A percentile compares a stretch with the other conserved stretches of the same genome.
Evolutionary conservation across 2,329 filamentous ascomycete genomes (phyloP).

Genomic region (Zasmidium angulare): DNA sequence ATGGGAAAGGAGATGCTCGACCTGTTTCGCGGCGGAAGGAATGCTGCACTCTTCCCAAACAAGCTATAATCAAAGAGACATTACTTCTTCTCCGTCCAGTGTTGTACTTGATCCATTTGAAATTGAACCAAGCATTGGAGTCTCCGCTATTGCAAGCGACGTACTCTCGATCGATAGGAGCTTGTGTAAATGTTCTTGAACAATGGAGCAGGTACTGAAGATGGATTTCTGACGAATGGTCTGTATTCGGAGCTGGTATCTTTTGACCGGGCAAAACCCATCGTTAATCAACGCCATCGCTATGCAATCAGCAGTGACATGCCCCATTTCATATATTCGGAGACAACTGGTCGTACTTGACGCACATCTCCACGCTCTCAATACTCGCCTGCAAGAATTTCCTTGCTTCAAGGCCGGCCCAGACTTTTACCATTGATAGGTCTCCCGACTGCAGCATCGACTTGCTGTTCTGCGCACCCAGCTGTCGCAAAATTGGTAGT

Average conservation of each 20-base stretch:
- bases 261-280: neutral
- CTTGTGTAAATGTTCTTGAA: too few species aligned
- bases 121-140: too few species aligned
- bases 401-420: conserved; percentile 85
- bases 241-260: neutral
- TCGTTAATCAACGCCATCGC: neutral
- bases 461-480: conserved; percentile 75
- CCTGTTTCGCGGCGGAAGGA: conserved; percentile 47
- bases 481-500: conserved; percentile 82
- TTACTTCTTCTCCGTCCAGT: too few species aligned
- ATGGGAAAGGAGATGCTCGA: conserved; percentile 54
- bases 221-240: neutral
- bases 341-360: conserved; percentile 85
- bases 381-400: conserved; percentile 87
- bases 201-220: too few species aligned
- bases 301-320: conserved; percentile 1
- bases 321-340: conserved; percentile 67
- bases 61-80: neutral
- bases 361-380: conserved; percentile 84
- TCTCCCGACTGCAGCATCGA: conserved; percentile 50
- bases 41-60: conserved; percentile 20
- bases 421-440: conserved; percentile 76
- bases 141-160: too few species aligned
- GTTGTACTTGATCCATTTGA: too few species aligned
- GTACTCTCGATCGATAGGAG: too few species aligned